These are phyloP conservation scores for Terfezia claveryi DNA, from an alignment of 495 filamentous ascomycete species.

Conservation along the genomic window DNA sequence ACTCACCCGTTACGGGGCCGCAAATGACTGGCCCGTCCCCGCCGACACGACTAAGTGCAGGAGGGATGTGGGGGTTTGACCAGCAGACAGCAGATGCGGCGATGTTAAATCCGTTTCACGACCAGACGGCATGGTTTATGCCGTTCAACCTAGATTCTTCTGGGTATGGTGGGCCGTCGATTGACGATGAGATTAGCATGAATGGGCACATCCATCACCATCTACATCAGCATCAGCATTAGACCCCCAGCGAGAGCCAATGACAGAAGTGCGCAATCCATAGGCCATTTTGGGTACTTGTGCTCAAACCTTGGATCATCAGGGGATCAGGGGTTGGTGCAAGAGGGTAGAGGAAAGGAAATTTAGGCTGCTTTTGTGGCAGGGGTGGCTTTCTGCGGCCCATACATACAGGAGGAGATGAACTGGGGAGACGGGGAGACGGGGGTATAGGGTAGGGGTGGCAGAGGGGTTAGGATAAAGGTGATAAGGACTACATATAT, in stretches of 20 bases:
- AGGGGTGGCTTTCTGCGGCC: too few relatives aligned
- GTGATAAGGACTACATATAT: too few relatives aligned
- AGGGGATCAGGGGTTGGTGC: too few relatives aligned
- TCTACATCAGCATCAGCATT: not conserved
- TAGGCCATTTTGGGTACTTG: too few relatives aligned
- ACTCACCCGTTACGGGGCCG: slow-evolving; percentile 3
- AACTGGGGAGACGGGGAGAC: too few relatives aligned
- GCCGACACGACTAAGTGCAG: slow-evolving; percentile 10
- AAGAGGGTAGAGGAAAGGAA: too few relatives aligned
- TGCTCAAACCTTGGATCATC: too few relatives aligned
- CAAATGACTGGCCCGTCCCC: slow-evolving; percentile 9
- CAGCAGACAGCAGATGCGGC: slow-evolving; percentile 7
- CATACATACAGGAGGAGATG: too few relatives aligned
- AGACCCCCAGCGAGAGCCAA: not conserved
- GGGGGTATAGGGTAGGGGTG: too few relatives aligned
- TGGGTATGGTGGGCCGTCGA: slow-evolving; percentile 14
- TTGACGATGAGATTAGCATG: slow-evolving; percentile 8
- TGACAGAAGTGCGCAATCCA: too few relatives aligned
- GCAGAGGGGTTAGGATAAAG: too few relatives aligned
- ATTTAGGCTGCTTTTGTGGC: too few relatives aligned
- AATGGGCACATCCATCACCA: slow-evolving; percentile 2
- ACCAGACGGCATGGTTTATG: slow-evolving; percentile 56
- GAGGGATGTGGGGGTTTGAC: slow-evolving; percentile 14
- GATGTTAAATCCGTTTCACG: slow-evolving; percentile 14
- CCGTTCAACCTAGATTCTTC: slow-evolving; percentile 76